Conservation (phyloP, 768 basidiomycete genomes). For the Pleurotus sapidus region DNA sequence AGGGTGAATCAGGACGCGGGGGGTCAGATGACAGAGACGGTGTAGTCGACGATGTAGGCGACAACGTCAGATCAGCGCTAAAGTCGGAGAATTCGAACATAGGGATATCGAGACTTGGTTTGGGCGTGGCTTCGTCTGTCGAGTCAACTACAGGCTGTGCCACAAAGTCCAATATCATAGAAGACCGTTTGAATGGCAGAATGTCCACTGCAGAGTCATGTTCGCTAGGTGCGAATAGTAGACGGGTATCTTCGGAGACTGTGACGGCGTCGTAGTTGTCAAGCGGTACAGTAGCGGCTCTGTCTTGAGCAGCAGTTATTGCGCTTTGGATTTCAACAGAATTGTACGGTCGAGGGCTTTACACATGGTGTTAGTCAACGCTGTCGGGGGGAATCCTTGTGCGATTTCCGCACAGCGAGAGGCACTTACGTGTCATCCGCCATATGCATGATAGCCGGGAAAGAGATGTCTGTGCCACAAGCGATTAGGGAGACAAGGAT, state of each 20-base stretch:
- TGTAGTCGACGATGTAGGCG: slow-evolving; percentile 1
- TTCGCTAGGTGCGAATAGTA: not conserved
- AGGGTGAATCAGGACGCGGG: not conserved
- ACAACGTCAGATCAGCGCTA: not conserved
- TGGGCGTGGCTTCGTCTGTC: not conserved
- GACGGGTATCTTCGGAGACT: not conserved
- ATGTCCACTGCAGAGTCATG: slow-evolving; percentile 4
- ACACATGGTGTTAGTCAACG: not conserved
- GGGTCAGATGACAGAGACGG: slow-evolving; percentile 2
- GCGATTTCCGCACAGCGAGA: not conserved
- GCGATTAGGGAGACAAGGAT: not conserved
- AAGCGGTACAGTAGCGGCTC: not conserved
- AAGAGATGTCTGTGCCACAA: not conserved
- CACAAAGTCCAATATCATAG: not conserved
- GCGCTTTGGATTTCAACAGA: slow-evolving; percentile 5
- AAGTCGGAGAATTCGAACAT: slow-evolving; percentile 6
- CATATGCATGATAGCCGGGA: not conserved
- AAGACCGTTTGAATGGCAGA: not conserved
- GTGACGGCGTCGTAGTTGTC: slow-evolving; percentile 6
- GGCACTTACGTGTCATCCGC: slow-evolving; percentile 8
- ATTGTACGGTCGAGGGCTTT: slow-evolving; percentile 3
- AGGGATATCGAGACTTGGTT: not conserved
- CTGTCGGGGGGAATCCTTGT: not conserved
- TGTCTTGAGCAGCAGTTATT: slow-evolving; percentile 5
- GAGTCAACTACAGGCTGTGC: not conserved